A percentile compares a stretch with the other conserved stretches of the same genome.
phyloP scores from a whole-genome alignment of 2,329 filamentous ascomycete genomes.

The Colletotrichum sp. region DNA sequence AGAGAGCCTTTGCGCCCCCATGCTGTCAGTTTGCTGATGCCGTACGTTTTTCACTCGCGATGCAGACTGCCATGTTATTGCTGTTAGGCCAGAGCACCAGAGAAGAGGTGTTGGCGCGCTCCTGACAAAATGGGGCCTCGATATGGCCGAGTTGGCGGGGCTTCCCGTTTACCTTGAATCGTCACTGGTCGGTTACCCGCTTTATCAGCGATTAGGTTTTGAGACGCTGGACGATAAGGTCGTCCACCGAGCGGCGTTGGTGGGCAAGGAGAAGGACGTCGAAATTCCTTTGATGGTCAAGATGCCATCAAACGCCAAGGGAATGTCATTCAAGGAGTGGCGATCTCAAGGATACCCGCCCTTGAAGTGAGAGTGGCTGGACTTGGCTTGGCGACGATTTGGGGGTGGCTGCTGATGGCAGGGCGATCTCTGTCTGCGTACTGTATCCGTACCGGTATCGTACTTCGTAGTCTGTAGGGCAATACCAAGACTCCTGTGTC shows the following conservation, averaged over 20 bases:
- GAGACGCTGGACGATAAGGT: constrained; percentile 40
- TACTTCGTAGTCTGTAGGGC: not conserved
- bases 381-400: not conserved
- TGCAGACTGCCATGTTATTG: constrained; percentile 45
- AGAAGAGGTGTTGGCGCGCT: constrained; percentile 45
- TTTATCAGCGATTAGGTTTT: constrained; percentile 53
- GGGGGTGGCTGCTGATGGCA: not conserved
- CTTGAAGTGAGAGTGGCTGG: constrained; percentile 1
- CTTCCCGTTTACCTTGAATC: constrained; percentile 53
- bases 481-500: not conserved
- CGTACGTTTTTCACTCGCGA: not conserved
- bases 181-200: constrained; percentile 39
- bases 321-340: constrained; percentile 39
- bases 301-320: constrained; percentile 38
- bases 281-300: constrained; percentile 46
- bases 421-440: not conserved
- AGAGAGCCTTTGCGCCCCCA: not conserved
- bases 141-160: constrained; percentile 35
- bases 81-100: constrained; percentile 47
- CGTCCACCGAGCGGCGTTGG: constrained; percentile 38
- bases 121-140: constrained; percentile 43
- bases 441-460: not conserved
- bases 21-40: constrained; percentile 5
- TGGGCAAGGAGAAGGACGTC: constrained; percentile 39
- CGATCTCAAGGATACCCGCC: constrained; percentile 20